phyloP scores from a whole-genome alignment of 2,329 filamentous ascomycete genomes.

The Tolypocladium album region DNA sequence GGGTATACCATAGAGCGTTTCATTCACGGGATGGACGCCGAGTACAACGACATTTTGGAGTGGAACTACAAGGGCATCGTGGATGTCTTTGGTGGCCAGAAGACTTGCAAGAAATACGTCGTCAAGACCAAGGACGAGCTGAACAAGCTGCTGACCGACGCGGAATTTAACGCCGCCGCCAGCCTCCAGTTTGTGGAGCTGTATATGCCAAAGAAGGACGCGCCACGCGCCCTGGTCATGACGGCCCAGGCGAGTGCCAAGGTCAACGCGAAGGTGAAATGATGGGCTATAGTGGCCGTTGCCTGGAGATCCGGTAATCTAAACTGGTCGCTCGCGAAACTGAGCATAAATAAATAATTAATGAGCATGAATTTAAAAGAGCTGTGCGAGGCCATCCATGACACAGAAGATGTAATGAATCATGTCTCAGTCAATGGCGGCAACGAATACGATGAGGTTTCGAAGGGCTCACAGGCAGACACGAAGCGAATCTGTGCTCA shows the following conservation, averaged over 20 bases:
- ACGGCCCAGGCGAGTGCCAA: constrained; percentile 62
- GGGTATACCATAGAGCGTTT: constrained; percentile 84
- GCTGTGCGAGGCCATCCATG: neutral
- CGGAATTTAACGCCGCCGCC: constrained; percentile 48
- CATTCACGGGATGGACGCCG: constrained; percentile 72
- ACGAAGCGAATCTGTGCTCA: neutral
- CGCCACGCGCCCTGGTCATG: constrained; percentile 56
- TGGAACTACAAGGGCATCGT: constrained; percentile 67
- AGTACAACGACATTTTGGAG: constrained; percentile 68
- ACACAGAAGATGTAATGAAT: too few relatives aligned
- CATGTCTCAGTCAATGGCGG: too few relatives aligned
- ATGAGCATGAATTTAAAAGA: neutral
- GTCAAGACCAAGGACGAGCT: constrained; percentile 62
- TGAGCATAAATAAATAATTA: too few relatives aligned
- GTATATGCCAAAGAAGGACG: constrained; percentile 71
- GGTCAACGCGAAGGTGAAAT: constrained; percentile 44
- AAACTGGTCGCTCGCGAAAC: neutral
- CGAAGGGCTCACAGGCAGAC: neutral
- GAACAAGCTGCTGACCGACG: constrained; percentile 51
- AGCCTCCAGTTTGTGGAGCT: constrained; percentile 66
- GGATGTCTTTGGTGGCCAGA: constrained; percentile 54
- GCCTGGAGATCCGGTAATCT: neutral
- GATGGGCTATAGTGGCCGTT: neutral
- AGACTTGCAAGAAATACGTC: constrained; percentile 50
- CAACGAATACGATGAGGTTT: too few relatives aligned